phyloP scores from a whole-genome alignment of 1,139 yeast genomes.

The Pichia sp. region DNA sequence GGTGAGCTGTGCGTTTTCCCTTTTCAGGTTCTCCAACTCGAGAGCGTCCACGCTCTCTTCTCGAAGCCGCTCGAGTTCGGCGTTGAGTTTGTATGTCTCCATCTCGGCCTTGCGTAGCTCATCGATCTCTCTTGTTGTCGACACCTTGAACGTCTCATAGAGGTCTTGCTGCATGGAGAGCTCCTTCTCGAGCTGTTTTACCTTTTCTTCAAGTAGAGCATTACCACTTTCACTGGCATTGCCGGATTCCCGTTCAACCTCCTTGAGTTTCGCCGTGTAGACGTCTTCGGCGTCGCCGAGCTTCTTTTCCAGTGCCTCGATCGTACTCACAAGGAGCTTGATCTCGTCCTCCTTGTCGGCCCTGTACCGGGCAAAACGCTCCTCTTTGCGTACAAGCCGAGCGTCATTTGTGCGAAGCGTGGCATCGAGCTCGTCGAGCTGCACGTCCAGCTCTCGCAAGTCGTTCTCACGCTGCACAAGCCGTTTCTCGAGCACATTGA shows the following conservation, averaged over 20 bases:
- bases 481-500: conserved; percentile 10
- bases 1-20: conserved; percentile 7
- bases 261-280: conserved; percentile 17
- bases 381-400: conserved; percentile 43
- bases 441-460: conserved; percentile 39
- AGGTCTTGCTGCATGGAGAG: conserved; percentile 11
- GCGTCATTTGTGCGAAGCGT: conserved; percentile 44
- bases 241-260: conserved; percentile 3
- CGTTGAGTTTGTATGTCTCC: conserved; percentile 20
- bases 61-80: conserved; percentile 22
- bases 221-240: not conserved
- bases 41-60: not conserved
- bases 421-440: conserved; percentile 47
- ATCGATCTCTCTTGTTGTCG: conserved; percentile 19
- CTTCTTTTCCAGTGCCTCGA: conserved; percentile 47
- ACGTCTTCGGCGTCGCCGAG: conserved; percentile 34
- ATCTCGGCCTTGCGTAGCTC: conserved; percentile 20
- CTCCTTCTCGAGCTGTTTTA: conserved; percentile 1
- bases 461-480: conserved; percentile 15
- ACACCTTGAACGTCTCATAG: conserved; percentile 15
- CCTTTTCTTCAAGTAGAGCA: conserved; percentile 3
- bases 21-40: conserved; percentile 1
- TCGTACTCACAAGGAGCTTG: conserved; percentile 54
- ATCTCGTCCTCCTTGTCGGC: conserved; percentile 50
- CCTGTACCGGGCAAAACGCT: conserved; percentile 41